Conservation (phyloP, 2,329 filamentous ascomycete genomes). For the Rutstroemia sydowiana region DNA sequence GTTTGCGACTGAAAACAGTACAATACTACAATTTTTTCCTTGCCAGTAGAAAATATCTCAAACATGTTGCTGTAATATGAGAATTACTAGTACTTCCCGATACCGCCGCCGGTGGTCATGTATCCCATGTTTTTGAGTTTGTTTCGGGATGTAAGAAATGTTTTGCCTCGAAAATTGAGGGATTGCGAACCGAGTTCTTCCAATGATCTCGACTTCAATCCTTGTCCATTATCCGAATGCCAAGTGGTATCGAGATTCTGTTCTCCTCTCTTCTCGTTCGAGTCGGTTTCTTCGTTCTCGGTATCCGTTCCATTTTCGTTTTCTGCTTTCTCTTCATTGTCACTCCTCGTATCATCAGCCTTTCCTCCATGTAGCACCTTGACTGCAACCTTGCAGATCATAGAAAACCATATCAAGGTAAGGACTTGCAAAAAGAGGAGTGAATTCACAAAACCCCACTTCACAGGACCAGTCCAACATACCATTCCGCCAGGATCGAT, state of each 20-base stretch:
- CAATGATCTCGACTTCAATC: not conserved
- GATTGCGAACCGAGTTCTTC: not conserved
- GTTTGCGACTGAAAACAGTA: not conserved
- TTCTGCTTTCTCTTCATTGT: conserved; percentile 63
- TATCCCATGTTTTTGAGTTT: not conserved
- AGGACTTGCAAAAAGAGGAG: conserved; percentile 74
- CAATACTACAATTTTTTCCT: not conserved
- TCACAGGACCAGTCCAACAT: conserved; percentile 70
- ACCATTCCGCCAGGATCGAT: conserved; percentile 64
- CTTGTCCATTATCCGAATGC: not conserved
- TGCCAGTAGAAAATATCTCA: not conserved
- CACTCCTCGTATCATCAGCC: conserved; percentile 81
- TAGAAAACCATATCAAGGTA: conserved; percentile 78
- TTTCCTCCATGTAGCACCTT: conserved; percentile 68
- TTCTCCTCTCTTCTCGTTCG: not conserved
- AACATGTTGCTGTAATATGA: not conserved
- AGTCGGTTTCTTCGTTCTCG: not conserved
- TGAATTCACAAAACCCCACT: conserved; percentile 69
- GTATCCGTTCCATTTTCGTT: no score
- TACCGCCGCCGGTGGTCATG: not conserved
- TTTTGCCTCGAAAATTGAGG: not conserved
- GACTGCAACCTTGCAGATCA: conserved; percentile 77
- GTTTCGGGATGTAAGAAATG: not conserved
- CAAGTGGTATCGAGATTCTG: not conserved
- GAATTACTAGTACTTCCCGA: not conserved